Base-by-base conservation (phyloP, 2,329 filamentous ascomycete genomes). In the Claviceps sp. region DNA sequence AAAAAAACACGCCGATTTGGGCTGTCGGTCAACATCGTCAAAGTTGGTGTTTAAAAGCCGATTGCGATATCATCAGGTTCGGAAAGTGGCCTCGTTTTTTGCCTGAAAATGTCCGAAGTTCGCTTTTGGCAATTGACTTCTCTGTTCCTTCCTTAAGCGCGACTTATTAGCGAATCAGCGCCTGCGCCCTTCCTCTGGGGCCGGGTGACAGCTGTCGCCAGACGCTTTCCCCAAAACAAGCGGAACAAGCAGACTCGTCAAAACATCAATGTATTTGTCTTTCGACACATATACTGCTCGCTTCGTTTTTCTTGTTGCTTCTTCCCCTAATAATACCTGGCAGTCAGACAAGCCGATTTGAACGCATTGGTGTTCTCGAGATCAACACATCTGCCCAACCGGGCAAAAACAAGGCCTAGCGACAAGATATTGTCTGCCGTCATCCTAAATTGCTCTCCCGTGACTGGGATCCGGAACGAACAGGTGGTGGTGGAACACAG, bases 191-290 rank as follows among this genome's bases (percentile, higher is more conserved):
- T 30, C 26, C 26, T 30, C 26, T 9, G 26, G 26, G 46, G 47
- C 48, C 50, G 48, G n/a, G 26, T 30, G 40, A 49, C 52, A 53
- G 48, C 52, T 53, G 52, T 48, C 16, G 44, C 48, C 52, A 53
- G 48, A 40, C 26, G 52, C 37, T 46, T 41, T 20, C 36, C 36
- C 30, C 18, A 46, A 30, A 44, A 41, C 45, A 36, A 47, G n/a
- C 30, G 26, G 26, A 30, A 47, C 43, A 24, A 13, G 9, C 26
- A 37, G n/a, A 40, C 47, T 48, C 22, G 47, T 41, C 37, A 30
- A 30, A 18, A 30, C 47, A 18, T 48, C 16, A 14, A 48, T 48
- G 16, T 41, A 4, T 40, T 24, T 40, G 36, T 14, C 36, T 48
- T 18, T 13, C 11, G 20, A 24, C 20, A 13, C 22, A 16, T 48